Evolutionary conservation across 2,329 filamentous ascomycete genomes (phyloP).

Genomic region (Fragosphaeria purpurea): DNA sequence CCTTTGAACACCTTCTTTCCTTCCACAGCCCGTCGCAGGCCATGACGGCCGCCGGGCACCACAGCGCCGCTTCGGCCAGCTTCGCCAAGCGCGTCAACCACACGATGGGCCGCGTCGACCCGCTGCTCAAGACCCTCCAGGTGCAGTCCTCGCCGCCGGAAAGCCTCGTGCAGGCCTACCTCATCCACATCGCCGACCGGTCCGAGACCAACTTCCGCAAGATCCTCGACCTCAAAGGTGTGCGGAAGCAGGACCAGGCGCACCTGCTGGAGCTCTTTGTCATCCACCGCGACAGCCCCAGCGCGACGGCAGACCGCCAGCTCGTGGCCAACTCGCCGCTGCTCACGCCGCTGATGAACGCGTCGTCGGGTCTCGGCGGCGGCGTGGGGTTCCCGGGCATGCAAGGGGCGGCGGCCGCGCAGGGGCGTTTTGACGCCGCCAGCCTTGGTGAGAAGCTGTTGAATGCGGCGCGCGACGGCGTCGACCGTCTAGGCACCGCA

Average conservation of each 20-base stretch:
- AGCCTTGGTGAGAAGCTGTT: conserved; percentile 75
- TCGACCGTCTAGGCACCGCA: conserved; percentile 63
- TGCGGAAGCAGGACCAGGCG: conserved; percentile 72
- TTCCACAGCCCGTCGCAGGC: conserved; percentile 41
- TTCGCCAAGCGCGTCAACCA: conserved; percentile 82
- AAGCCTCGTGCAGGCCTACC: conserved; percentile 89
- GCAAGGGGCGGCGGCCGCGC: conserved; percentile 13
- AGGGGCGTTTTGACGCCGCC: conserved; percentile 10
- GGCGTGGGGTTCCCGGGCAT: conserved; percentile 28
- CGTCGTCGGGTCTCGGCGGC: conserved; percentile 28
- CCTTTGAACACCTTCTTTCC: conserved; percentile 61
- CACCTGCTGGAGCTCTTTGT: conserved; percentile 78
- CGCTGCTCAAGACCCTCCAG: conserved; percentile 91
- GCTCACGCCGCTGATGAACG: conserved; percentile 53
- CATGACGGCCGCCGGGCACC: conserved; percentile 10
- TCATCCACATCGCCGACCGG: conserved; percentile 91
- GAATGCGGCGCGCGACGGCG: conserved; percentile 75
- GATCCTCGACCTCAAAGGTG: conserved; percentile 89
- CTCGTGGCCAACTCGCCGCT: conserved; percentile 62
- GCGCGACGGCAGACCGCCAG: conserved; percentile 47
- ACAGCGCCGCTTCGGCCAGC: conserved; percentile 36
- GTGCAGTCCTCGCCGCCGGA: conserved; percentile 86
- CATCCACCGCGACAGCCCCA: conserved; percentile 66
- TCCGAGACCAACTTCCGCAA: conserved; percentile 94
- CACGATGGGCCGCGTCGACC: conserved; percentile 78